A percentile compares a stretch with the other conserved stretches of the same genome.
Evolutionary conservation across 345 rosid species (phyloP).

Genomic region (Eucalyptus camaldulensis): DNA sequence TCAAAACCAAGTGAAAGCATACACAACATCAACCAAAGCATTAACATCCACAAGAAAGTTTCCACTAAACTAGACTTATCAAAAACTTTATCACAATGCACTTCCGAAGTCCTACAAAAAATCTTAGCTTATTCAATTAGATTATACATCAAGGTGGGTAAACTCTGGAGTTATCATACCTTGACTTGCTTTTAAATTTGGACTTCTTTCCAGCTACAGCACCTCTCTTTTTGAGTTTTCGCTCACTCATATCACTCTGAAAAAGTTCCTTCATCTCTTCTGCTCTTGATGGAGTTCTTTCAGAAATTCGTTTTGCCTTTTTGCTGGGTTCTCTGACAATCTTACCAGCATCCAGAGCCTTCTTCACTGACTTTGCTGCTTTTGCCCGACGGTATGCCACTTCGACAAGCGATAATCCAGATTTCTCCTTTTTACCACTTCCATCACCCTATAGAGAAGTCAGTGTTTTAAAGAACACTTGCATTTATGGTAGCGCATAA

Average conservation of each 20-base stretch:
- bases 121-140: neutral
- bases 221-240: conserved; percentile 36
- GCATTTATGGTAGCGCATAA: neutral
- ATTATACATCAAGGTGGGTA: neutral
- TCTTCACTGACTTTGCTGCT: conserved; percentile 69
- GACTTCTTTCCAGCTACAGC: conserved; percentile 30
- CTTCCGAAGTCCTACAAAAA: neutral
- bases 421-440: conserved; percentile 45
- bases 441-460: conserved; percentile 22
- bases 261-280: conserved; percentile 82
- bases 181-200: conserved; percentile 85
- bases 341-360: conserved; percentile 65
- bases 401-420: conserved; percentile 58
- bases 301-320: conserved; percentile 30
- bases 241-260: conserved; percentile 76
- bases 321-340: conserved; percentile 26
- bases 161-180: conserved; percentile 25
- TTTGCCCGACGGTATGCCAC: conserved; percentile 82
- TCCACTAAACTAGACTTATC: neutral
- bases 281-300: conserved; percentile 39
- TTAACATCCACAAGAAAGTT: neutral
- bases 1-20: neutral
- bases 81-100: neutral
- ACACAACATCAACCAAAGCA: neutral
- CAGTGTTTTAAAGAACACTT: neutral